Evolutionary conservation across 2,329 filamentous ascomycete genomes (phyloP), one percentile per base, ranked within the genome.

Genomic region (Microsporum canis): DNA sequence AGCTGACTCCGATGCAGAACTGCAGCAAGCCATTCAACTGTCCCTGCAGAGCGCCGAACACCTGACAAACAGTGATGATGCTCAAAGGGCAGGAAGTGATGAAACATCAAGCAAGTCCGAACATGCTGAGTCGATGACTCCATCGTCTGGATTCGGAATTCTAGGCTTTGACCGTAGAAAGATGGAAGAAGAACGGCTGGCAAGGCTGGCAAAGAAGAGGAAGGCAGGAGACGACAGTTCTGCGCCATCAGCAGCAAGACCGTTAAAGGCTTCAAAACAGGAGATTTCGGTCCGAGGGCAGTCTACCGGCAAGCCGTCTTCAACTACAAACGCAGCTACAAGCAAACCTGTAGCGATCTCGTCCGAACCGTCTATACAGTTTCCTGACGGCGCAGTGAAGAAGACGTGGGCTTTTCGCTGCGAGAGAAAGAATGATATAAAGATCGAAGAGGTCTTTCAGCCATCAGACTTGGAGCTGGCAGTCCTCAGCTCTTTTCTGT

Each of bases 151-250:
- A 3, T 57, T 47, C 33, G 77, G 79, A 0, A 66, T 84, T 0
- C 68, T 81, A 3, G 80, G 81, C 2, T 73, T 95, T 0, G 82
- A 96, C 75, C 83, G 91, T 39, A 89, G 86, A 72, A 82, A 84
- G 59, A 94, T 96, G 89, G 92, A 96, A 72, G 79, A 85, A 68
- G 90, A 95, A 70, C 84, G 92, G 45, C 80, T 95, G 12, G 85
- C 84, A 27, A 82, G 91, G 66, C 72, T 85, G 43, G 79, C 78
- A 39, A 76, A 80, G 49, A 88, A 91, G 71, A 81, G 84, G 39
- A 81, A 82, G 71, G 70, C 73, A 6, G 78, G 78, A 2, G 66
- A 67, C 6, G 62, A 17, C 68, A 73, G 7, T 75, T 75, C 45
- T 75, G 69, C 65, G 71, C 69, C 0, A 61, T 65, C 14, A 60